A percentile compares a stretch with the other conserved stretches of the same genome.
These are phyloP conservation scores for Suhomyces faveliae DNA, from an alignment of 805 yeast species.

Conservation along the genomic window DNA sequence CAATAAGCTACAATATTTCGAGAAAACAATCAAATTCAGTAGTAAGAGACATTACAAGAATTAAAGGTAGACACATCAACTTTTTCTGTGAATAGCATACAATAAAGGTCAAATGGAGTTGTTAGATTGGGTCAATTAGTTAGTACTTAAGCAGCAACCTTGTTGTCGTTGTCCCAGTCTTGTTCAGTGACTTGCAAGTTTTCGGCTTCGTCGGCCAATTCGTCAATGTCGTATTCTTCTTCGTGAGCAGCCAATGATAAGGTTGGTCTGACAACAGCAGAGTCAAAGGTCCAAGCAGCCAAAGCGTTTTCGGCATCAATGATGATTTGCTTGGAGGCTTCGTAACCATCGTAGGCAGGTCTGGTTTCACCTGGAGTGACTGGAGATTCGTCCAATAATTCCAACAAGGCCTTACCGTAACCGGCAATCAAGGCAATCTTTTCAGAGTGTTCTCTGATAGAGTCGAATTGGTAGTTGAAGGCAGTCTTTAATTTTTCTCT, in stretches of 20 bases:
- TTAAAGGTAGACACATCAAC: constrained; percentile 9
- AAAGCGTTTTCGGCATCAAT: constrained; percentile 95
- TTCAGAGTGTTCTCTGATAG: constrained; percentile 92
- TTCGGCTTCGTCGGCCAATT: constrained; percentile 44
- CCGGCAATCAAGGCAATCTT: constrained; percentile 97
- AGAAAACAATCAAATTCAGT: constrained; percentile 10
- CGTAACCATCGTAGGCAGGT: constrained; percentile 97
- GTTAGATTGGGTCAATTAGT: constrained; percentile 1
- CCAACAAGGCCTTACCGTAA: constrained; percentile 95
- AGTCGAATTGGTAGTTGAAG: constrained; percentile 94
- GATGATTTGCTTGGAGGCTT: constrained; percentile 96
- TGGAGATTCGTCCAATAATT: constrained; percentile 92
- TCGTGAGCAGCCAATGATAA: constrained; percentile 71
- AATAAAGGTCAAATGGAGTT: background rate
- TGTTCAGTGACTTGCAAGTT: constrained; percentile 56
- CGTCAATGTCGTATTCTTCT: constrained; percentile 40
- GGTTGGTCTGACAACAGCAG: constrained; percentile 92
- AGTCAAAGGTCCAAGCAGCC: constrained; percentile 94
- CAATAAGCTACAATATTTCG: background rate
- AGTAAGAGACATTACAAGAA: constrained; percentile 15
- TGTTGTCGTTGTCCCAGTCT: constrained; percentile 38
- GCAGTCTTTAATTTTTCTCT: constrained; percentile 98
- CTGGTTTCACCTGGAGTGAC: constrained; percentile 99
- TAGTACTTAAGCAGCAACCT: constrained; percentile 22
- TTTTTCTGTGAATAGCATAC: background rate